Percentiles rank a stretch among this genome's conserved stretches.
These are phyloP conservation scores for Astrocystis sublimbata DNA, from an alignment of 495 filamentous ascomycete species.

Conservation along the genomic window DNA sequence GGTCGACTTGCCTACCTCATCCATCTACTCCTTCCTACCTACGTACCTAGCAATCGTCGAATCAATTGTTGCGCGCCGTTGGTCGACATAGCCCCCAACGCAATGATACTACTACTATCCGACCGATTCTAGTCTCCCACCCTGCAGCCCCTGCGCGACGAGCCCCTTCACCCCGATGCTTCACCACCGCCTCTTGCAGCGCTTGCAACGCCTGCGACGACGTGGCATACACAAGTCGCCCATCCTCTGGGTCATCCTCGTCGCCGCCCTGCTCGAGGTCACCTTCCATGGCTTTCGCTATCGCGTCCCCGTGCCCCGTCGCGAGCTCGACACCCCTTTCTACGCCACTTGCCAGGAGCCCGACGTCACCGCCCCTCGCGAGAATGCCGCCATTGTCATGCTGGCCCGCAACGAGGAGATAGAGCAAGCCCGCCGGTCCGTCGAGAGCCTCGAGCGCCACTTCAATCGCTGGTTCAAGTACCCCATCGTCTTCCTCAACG, in stretches of 20 bases:
- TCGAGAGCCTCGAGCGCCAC: slow-evolving; percentile 90
- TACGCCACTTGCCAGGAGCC: slow-evolving; percentile 45
- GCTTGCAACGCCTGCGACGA: slow-evolving; percentile 28
- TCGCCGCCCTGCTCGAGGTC: slow-evolving; percentile 35
- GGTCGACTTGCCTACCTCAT: neutral
- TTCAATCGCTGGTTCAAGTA: slow-evolving; percentile 99
- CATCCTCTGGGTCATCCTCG: slow-evolving; percentile 28
- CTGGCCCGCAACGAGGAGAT: slow-evolving; percentile 90
- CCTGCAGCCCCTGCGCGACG: neutral
- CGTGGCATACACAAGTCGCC: slow-evolving; percentile 29
- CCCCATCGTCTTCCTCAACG: slow-evolving; percentile 95
- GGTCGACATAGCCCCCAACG: neutral
- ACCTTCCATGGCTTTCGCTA: slow-evolving; percentile 30
- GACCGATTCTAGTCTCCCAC: neutral
- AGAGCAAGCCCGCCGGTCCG: slow-evolving; percentile 83
- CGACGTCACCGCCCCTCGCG: slow-evolving; percentile 59
- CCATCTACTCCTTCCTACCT: too few relatives aligned
- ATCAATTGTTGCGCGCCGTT: too few relatives aligned
- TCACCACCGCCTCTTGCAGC: slow-evolving; percentile 19
- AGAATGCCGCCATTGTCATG: slow-evolving; percentile 92
- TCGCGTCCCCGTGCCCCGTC: slow-evolving; percentile 33
- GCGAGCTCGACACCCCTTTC: slow-evolving; percentile 47
- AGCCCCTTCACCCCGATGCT: neutral
- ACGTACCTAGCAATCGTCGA: too few relatives aligned
- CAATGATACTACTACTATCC: neutral